A percentile compares a stretch with the other conserved stretches of the same genome.
Conservation (phyloP, 257 asterid species). For the Cruciata laevipes region DNA sequence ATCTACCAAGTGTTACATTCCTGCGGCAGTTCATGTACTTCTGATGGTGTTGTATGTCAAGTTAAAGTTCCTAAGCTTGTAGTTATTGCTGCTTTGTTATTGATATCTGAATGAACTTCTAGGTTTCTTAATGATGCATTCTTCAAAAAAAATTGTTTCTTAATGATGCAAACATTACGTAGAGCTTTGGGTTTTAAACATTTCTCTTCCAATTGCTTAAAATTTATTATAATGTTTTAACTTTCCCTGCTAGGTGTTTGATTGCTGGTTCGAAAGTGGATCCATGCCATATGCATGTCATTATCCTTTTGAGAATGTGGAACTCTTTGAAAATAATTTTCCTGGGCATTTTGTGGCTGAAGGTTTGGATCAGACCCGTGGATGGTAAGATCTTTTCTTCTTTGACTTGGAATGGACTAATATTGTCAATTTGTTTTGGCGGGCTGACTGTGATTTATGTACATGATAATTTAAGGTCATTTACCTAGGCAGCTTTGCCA, state of each 20-base stretch:
- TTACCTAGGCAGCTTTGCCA: neutral
- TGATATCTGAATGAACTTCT: neutral
- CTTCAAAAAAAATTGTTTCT: no score
- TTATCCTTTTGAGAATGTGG: slow-evolving; percentile 90
- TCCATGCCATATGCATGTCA: slow-evolving; percentile 99
- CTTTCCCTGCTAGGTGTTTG: slow-evolving; percentile 44
- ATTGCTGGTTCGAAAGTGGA: slow-evolving; percentile 99
- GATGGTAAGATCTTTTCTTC: slow-evolving; percentile 45
- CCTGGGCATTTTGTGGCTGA: slow-evolving; percentile 99
- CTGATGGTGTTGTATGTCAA: neutral
- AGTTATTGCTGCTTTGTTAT: neutral
- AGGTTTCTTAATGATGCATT: neutral
- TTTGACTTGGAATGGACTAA: neutral
- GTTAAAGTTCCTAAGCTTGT: neutral
- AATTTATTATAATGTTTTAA: neutral
- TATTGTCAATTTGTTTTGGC: neutral
- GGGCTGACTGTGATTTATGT: neutral
- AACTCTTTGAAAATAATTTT: slow-evolving; percentile 82
- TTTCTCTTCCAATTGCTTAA: neutral
- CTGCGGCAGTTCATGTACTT: neutral
- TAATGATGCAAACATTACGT: neutral
- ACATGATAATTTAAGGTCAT: neutral
- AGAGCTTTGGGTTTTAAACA: neutral
- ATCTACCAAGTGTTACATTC: neutral
- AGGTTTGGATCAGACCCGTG: slow-evolving; percentile 98